These are phyloP conservation scores for Pleurostoma richardsiae DNA, from an alignment of 2,329 filamentous ascomycete genomes.

Conservation along the genomic window DNA sequence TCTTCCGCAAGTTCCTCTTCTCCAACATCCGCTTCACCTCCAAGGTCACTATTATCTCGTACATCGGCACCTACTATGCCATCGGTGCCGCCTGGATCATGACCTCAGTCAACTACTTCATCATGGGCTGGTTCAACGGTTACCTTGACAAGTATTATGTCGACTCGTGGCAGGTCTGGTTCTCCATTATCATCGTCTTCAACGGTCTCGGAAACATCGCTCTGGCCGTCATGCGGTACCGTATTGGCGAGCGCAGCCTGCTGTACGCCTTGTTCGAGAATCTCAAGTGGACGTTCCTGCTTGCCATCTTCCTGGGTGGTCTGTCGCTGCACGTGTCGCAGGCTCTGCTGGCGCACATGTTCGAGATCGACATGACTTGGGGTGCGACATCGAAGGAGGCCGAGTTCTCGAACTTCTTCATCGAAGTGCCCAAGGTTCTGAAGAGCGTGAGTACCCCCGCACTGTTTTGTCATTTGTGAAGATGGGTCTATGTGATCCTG, in stretches of 20 bases:
- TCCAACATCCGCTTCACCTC: constrained; percentile 71
- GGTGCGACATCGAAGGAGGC: constrained; percentile 80
- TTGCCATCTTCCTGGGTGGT: constrained; percentile 79
- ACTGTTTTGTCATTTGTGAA: constrained; percentile 13
- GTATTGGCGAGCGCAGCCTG: constrained; percentile 59
- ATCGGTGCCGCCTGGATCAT: constrained; percentile 72
- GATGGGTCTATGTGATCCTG: background rate
- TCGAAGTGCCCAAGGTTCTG: constrained; percentile 74
- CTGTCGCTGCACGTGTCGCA: constrained; percentile 76
- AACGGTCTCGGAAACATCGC: constrained; percentile 69
- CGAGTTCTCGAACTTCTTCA: constrained; percentile 78
- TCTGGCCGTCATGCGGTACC: constrained; percentile 68
- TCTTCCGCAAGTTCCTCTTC: constrained; percentile 69
- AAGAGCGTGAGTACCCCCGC: constrained; percentile 59
- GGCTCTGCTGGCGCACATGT: constrained; percentile 76
- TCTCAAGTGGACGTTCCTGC: constrained; percentile 68
- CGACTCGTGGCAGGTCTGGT: constrained; percentile 75
- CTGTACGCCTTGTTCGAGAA: constrained; percentile 54
- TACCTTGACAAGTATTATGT: constrained; percentile 77
- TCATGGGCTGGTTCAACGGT: constrained; percentile 71
- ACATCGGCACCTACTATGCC: constrained; percentile 77
- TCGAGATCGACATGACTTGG: constrained; percentile 83
- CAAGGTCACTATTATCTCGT: constrained; percentile 71
- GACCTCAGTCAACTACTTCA: constrained; percentile 69
- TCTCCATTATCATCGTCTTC: constrained; percentile 75